phyloP scores from a whole-genome alignment of 106 monocot genomes.

The Phalaenopsis aphrodite region DNA sequence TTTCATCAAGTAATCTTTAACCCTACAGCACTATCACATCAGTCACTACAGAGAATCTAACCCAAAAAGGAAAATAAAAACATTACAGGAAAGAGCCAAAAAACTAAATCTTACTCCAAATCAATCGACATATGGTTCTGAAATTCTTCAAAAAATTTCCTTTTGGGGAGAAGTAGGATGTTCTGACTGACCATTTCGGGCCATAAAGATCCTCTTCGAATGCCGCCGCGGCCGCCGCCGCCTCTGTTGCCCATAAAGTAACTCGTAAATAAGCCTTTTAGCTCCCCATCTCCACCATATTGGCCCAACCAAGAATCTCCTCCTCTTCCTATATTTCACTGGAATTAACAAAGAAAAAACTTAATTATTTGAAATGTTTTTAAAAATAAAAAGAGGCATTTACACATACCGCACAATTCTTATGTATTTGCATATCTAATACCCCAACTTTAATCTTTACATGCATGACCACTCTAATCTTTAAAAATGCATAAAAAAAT shows the following conservation, averaged over 20 bases:
- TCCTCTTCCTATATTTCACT: slow-evolving; percentile 31
- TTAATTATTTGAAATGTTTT: too few relatives aligned
- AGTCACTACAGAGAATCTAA: background rate
- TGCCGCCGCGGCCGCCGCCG: background rate
- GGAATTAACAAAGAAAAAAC: slow-evolving; percentile 6
- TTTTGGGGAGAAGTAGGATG: background rate
- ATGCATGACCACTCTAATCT: too few relatives aligned
- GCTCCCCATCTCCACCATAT: slow-evolving; percentile 64
- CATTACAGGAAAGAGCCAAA: background rate
- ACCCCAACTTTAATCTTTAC: too few relatives aligned
- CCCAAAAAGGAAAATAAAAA: background rate
- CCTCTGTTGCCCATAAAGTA: slow-evolving; percentile 7
- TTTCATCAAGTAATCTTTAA: background rate
- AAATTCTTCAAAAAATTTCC: background rate
- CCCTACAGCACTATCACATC: background rate
- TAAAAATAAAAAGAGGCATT: too few relatives aligned
- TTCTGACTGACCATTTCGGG: too few relatives aligned
- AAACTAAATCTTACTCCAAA: too few relatives aligned
- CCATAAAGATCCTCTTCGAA: background rate
- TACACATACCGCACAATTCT: too few relatives aligned
- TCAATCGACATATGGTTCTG: background rate
- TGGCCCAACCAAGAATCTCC: slow-evolving; percentile 24
- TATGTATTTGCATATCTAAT: too few relatives aligned
- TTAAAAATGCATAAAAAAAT: too few relatives aligned
- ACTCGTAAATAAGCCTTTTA: slow-evolving; percentile 41